These are phyloP conservation scores for Cyberlindnera galapagoensis DNA, from an alignment of 805 yeast genomes.

Conservation along the genomic window DNA sequence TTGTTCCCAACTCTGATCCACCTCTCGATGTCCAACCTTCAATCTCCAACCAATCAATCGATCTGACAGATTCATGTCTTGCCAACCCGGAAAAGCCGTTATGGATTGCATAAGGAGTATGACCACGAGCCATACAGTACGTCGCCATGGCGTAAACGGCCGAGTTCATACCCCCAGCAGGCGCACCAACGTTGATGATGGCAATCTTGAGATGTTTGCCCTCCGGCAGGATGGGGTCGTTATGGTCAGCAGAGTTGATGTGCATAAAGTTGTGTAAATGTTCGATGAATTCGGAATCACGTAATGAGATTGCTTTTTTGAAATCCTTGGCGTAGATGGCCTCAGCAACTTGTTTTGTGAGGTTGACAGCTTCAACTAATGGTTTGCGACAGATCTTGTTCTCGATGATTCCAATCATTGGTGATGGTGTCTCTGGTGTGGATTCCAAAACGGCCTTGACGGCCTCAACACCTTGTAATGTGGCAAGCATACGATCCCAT, in stretches of 20 bases:
- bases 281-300: constrained; percentile 68
- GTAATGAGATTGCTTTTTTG: constrained; percentile 58
- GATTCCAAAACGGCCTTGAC: constrained; percentile 66
- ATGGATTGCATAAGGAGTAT: constrained; percentile 61
- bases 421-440: constrained; percentile 68
- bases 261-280: constrained; percentile 57
- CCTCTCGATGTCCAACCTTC: constrained; percentile 70
- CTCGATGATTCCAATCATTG: constrained; percentile 69
- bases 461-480: constrained; percentile 79
- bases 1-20: constrained; percentile 81
- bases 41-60: constrained; percentile 61
- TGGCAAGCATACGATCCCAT: constrained; percentile 63
- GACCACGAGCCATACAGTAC: constrained; percentile 72
- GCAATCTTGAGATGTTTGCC: constrained; percentile 56
- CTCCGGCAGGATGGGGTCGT: constrained; percentile 49
- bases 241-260: constrained; percentile 62
- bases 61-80: constrained; percentile 52
- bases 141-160: constrained; percentile 72
- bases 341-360: constrained; percentile 66
- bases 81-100: constrained; percentile 72
- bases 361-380: constrained; percentile 63
- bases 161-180: constrained; percentile 73
- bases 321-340: constrained; percentile 64
- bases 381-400: constrained; percentile 64
- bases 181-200: constrained; percentile 72